A percentile compares a stretch with the other conserved stretches of the same genome.
Evolutionary conservation across 73 alveolate genomes (phyloP).

Genomic region (Blepharisma japonicum): DNA sequence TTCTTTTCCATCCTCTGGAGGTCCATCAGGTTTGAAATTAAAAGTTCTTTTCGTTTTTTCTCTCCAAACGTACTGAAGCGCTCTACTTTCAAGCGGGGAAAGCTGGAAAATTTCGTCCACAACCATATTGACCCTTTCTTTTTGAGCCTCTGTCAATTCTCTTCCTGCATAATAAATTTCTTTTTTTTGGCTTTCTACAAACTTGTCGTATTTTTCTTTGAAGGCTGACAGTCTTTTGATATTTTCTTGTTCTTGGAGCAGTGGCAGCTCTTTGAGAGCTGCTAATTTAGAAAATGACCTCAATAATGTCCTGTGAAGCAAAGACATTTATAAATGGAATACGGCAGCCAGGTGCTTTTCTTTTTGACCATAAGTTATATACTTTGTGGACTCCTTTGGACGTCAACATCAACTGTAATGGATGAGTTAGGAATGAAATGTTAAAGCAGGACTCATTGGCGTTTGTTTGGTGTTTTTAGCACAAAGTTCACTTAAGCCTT

Average conservation of each 20-base stretch:
- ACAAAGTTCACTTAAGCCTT: constrained; percentile 43
- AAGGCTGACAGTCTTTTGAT: too few species aligned
- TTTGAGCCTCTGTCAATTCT: not conserved
- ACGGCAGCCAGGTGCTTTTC: constrained; percentile 31
- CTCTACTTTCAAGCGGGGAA: not conserved
- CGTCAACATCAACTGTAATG: not conserved
- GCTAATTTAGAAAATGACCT: too few species aligned
- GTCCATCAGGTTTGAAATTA: not conserved
- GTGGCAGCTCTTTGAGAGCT: too few species aligned
- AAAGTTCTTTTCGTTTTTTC: not conserved
- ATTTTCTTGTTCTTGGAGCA: too few species aligned
- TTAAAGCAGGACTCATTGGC: constrained; percentile 23
- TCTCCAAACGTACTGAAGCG: not conserved
- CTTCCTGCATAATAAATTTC: not conserved
- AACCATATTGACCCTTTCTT: not conserved
- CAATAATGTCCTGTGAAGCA: too few species aligned
- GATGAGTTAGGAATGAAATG: not conserved
- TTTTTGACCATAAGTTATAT: constrained; percentile 9
- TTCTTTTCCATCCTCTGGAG: not conserved
- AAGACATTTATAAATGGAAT: constrained; percentile 6
- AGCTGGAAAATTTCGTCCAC: not conserved
- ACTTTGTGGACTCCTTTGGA: not conserved
- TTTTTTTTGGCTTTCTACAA: not conserved
- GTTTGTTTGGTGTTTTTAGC: constrained; percentile 37
- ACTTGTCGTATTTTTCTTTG: not conserved